Evolutionary conservation across 441 rosid species (phyloP), one percentile per base, ranked within the genome.

Genomic region (Euphorbia schlechtendalii): DNA sequence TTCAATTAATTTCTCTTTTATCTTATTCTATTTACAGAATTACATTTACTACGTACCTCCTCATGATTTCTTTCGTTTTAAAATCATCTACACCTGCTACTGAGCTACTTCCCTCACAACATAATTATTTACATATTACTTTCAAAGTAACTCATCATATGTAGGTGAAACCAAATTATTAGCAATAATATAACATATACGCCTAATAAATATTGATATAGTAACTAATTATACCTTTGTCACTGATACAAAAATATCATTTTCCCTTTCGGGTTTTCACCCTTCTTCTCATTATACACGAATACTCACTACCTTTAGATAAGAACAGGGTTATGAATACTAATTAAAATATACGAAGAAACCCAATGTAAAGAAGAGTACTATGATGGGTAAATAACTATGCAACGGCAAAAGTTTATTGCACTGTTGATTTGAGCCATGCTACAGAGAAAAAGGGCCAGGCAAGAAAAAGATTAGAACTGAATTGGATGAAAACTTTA

Each of bases 41-140:
- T 32, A 18, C 14, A 13, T 3, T 54, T 15, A 54, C 68, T 9
- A 65, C 68, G 68, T 65, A 54, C 61, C 36, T 34, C 59, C 59
- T 18, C 59, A 53, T 24, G 30, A 22, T 17, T 15, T 17, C 13
- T 41, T 17, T n/a, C 21, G 2, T 48, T 48, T 8, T n/a, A 48
- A 48, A 48, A 48, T 48, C n/a, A 45, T 45, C 17, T 45, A 10
- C 18, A 45, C 18, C 17, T 45, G 49, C 5, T 14, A 45, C 14
- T 15, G 7, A 12, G 49, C 49, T 45, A 14, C n/a, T 10, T 1
- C 2, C 51, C 34, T 3, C 8, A 43, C 15, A 43, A 6, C 15
- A 6, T 13, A 2, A 46, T 40, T 40, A 40, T 40, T 40, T 40
- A 40, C 45, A 8, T 40, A 40, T 8, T 40, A 5, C 11, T 40